Evolutionary conservation across 169 alveolate species (phyloP), one percentile per base, ranked within the genome.

Genomic region (Plasmodium knowlesi): DNA sequence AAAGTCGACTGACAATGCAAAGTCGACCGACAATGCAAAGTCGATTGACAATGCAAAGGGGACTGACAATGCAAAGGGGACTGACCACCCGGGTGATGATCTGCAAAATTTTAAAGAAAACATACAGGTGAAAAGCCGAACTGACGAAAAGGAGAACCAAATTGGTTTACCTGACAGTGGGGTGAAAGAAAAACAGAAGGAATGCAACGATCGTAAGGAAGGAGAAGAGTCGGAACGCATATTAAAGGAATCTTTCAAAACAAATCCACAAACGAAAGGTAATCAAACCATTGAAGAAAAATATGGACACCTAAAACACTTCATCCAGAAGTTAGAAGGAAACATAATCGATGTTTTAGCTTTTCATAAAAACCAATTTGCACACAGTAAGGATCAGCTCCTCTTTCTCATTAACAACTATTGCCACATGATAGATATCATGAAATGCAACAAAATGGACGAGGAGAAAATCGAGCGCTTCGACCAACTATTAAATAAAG

Each of bases 351-450:
- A 89, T 3, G 39, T 70, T 37, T 43, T 89, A n/a, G 25, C 70
- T 1, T 19, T 70, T 25, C 30, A 79, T 14, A 32, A 37, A 0
- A 37, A 53, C 41, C 83, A 89, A 50, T 22, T 89, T n/a, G 3
- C 34, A 43, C 32, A 19, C 14, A 50, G 6, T 46, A 71, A 71
- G 10, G 94, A 89, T 14, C 71, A 89, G 73, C 82, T 57, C 32
- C 83, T 73, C 53, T 89, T 89, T 89, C 54, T 67, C 2, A 80
- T 89, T 37, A 89, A 89, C 30, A 89, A 89, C 50, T 89, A 89
- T 43, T 89, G 83, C 53, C 90, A 89, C 25, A 30, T 89, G 71
- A 67, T 89, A 41, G 14, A 22, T 16, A 30, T 81, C 5, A 67
- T 89, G 54, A 89, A 41, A 32, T 28, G 22, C 34, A 41, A 89